phyloP scores from a whole-genome alignment of 2,329 filamentous ascomycete species.

The Botryotinia convoluta region DNA sequence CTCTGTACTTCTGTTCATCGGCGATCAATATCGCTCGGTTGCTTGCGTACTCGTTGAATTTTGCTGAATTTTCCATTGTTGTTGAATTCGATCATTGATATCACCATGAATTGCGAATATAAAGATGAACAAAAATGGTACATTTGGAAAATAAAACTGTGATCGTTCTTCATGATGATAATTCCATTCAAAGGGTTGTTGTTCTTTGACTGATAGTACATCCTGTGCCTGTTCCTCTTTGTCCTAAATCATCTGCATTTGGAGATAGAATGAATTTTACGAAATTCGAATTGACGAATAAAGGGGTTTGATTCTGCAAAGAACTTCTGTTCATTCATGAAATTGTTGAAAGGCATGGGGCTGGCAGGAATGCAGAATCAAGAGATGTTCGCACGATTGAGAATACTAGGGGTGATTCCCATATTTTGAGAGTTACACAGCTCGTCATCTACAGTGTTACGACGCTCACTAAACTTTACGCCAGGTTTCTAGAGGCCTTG shows the following conservation, averaged over 20 bases:
- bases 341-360: not conserved
- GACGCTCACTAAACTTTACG: not conserved
- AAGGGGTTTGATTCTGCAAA: not conserved
- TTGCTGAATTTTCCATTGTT: not conserved
- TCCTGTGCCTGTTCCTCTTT: not conserved
- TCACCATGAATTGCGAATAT: too few relatives aligned
- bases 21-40: not conserved
- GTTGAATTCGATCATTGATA: not conserved
- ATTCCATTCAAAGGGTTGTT: too few relatives aligned
- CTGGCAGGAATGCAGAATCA: too few relatives aligned
- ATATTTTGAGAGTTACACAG: not conserved
- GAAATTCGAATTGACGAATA: not conserved
- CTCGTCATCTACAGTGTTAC: not conserved
- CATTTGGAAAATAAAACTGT: not conserved
- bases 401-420: too few relatives aligned
- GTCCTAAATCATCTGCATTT: not conserved
- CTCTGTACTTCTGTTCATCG: not conserved
- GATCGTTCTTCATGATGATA: not conserved
- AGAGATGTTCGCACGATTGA: not conserved
- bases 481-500: not conserved
- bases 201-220: not conserved
- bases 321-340: not conserved
- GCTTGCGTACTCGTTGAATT: not conserved
- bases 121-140: not conserved
- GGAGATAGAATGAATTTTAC: not conserved